Evolutionary conservation across 1,139 yeast genomes (phyloP).

Genomic region (Nakaseomyces delphensis): DNA sequence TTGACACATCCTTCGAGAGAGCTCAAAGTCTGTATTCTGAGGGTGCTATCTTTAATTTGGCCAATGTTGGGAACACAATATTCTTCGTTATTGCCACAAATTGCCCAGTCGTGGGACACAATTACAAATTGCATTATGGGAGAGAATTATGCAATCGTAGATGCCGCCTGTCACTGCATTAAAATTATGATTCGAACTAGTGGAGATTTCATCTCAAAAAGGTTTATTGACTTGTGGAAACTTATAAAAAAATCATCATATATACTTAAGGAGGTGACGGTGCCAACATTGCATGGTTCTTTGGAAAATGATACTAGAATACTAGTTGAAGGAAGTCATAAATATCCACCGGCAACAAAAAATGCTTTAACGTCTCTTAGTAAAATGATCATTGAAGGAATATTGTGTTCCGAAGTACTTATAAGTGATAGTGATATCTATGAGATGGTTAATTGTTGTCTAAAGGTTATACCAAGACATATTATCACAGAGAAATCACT

Average conservation of each 20-base stretch:
- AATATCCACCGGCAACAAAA: constrained; percentile 20
- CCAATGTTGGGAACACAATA: constrained; percentile 60
- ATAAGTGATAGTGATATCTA: constrained; percentile 17
- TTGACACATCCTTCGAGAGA: constrained; percentile 58
- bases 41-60: constrained; percentile 41
- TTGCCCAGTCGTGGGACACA: constrained; percentile 65
- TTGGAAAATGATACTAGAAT: neutral
- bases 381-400: constrained; percentile 23
- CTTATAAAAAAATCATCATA: constrained; percentile 19
- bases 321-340: neutral
- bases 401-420: constrained; percentile 17
- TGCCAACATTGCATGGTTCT: constrained; percentile 6
- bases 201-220: constrained; percentile 43
- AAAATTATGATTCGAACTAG: constrained; percentile 36
- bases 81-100: constrained; percentile 52
- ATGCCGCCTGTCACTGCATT: constrained; percentile 34
- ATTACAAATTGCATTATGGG: constrained; percentile 36
- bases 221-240: constrained; percentile 42
- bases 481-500: constrained; percentile 15
- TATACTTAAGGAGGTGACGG: constrained; percentile 16
- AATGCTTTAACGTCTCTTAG: constrained; percentile 19
- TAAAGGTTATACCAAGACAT: constrained; percentile 19
- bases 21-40: constrained; percentile 49
- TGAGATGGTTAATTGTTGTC: constrained; percentile 21
- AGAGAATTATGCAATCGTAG: constrained; percentile 34